These are phyloP conservation scores for Diutina sp. DNA, from an alignment of 1,139 yeast species.

Conservation along the genomic window DNA sequence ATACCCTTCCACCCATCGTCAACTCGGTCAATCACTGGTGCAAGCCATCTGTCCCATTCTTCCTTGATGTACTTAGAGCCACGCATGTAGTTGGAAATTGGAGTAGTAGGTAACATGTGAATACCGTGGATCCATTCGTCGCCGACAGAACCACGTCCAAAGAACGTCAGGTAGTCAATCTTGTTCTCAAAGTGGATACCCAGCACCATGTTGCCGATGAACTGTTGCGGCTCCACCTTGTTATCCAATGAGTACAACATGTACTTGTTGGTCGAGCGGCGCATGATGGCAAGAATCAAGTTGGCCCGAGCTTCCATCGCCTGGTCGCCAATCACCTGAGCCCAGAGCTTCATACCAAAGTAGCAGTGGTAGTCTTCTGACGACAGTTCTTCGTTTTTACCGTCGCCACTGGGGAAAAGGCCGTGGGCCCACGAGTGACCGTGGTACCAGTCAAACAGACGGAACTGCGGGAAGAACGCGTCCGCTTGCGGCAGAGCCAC, in stretches of 20 bases:
- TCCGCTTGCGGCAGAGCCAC: slow-evolving; percentile 6
- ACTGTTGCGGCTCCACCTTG: slow-evolving; percentile 21
- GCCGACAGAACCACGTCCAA: slow-evolving; percentile 29
- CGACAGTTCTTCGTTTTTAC: slow-evolving; percentile 34
- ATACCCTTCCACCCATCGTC: slow-evolving; percentile 37
- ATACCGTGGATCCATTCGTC: slow-evolving; percentile 38
- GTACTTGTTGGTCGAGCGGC: slow-evolving; percentile 28
- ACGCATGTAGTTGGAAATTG: slow-evolving; percentile 27
- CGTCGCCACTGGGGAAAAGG: slow-evolving; percentile 31
- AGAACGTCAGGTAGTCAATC: slow-evolving; percentile 30
- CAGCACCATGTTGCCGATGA: slow-evolving; percentile 28
- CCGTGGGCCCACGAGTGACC: slow-evolving; percentile 39
- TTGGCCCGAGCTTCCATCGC: slow-evolving; percentile 27
- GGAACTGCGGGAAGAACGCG: slow-evolving; percentile 23
- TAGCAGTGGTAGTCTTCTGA: slow-evolving; percentile 35
- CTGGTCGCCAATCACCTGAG: slow-evolving; percentile 17
- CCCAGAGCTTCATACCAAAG: slow-evolving; percentile 30
- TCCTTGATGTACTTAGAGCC: slow-evolving; percentile 22
- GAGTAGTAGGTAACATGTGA: slow-evolving; percentile 35
- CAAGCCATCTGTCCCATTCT: slow-evolving; percentile 30
- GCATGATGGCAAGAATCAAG: slow-evolving; percentile 30
- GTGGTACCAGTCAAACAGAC: slow-evolving; percentile 33
- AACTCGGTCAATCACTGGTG: slow-evolving; percentile 17
- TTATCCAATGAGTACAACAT: slow-evolving; percentile 29
- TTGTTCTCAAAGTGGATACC: slow-evolving; percentile 36